A percentile compares a stretch with the other conserved stretches of the same genome.
Evolutionary conservation across 2,329 filamentous ascomycete species (phyloP).

Genomic region (Didymella pinodella): DNA sequence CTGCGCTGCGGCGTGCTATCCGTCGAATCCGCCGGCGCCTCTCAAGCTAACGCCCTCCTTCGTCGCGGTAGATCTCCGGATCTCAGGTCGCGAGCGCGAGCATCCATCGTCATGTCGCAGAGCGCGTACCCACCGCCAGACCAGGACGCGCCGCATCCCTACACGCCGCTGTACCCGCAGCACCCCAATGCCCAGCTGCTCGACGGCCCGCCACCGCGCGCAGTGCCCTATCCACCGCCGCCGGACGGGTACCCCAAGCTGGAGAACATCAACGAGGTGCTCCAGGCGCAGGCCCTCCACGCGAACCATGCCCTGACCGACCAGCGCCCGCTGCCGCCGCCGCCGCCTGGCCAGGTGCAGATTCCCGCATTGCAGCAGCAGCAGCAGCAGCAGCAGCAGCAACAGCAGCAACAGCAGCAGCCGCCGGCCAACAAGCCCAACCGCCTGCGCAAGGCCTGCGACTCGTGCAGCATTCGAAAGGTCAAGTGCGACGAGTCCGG

Average conservation of each 20-base stretch:
- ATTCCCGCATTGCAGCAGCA: conserved; percentile 15
- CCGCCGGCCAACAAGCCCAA: conserved; percentile 45
- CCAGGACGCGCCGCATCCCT: conserved; percentile 21
- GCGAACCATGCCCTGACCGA: conserved; percentile 46
- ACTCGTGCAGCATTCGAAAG: conserved; percentile 54
- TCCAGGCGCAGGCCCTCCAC: conserved; percentile 49
- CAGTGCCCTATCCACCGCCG: conserved; percentile 13
- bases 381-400: conserved; percentile 12
- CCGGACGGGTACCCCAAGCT: conserved; percentile 43
- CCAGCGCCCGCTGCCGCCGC: conserved; percentile 30
- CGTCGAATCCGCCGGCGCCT: conserved; percentile 1
- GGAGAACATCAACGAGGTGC: conserved; percentile 48
- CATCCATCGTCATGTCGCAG: conserved; percentile 20
- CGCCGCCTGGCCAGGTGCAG: conserved; percentile 22
- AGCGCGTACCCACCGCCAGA: conserved; percentile 22
- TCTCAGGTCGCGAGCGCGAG: conserved; percentile 13
- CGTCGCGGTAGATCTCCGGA: conserved; percentile 16
- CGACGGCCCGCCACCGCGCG: conserved; percentile 12
- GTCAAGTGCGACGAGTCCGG: conserved; percentile 69
- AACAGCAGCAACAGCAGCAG: conserved; percentile 25
- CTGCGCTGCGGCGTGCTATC: background rate
- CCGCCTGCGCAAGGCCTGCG: conserved; percentile 52
- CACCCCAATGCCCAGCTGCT: conserved; percentile 22
- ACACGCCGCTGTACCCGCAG: conserved; percentile 20
- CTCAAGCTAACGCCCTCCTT: conserved; percentile 16